Percentiles rank a stretch among this genome's conserved stretches.
Conservation (phyloP, 768 basidiomycete genomes). For the Lactifluus piperatus region DNA sequence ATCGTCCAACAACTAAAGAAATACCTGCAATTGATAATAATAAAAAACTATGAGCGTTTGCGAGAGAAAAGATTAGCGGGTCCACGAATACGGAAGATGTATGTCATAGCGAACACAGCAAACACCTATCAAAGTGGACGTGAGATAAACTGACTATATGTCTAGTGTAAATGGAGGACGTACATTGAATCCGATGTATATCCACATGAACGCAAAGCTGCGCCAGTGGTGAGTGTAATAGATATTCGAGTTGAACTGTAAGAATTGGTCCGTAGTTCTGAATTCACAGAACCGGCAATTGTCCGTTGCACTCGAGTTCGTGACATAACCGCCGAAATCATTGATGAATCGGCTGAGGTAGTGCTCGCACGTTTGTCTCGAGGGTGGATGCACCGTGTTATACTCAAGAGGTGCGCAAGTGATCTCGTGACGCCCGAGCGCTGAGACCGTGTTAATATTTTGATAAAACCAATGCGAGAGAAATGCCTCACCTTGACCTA, state of each 20-base stretch:
- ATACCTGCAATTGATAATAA: no score
- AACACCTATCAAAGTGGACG: conserved; percentile 30
- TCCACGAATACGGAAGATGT: conserved; percentile 41
- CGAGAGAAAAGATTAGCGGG: conserved; percentile 19
- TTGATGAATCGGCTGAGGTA: conserved; percentile 38
- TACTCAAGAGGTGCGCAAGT: conserved; percentile 53
- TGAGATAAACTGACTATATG: not conserved
- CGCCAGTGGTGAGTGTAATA: conserved; percentile 44
- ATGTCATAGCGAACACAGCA: conserved; percentile 43
- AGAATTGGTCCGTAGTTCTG: conserved; percentile 50
- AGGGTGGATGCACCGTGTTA: conserved; percentile 41
- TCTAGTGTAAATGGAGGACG: conserved; percentile 19
- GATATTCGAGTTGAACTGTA: conserved; percentile 50
- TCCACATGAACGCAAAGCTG: conserved; percentile 39
- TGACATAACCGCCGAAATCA: conserved; percentile 38
- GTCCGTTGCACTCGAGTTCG: conserved; percentile 30
- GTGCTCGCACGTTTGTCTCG: conserved; percentile 37
- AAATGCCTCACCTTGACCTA: conserved; percentile 35
- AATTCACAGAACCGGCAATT: conserved; percentile 48
- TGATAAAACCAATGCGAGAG: not conserved
- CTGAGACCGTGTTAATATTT: conserved; percentile 26
- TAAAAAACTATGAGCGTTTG: not conserved
- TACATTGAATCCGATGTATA: conserved; percentile 37
- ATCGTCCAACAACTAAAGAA: not conserved
- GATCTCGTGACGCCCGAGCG: conserved; percentile 41